phyloP scores from a whole-genome alignment of 2,329 filamentous ascomycete species.

The Alternaria arborescens region DNA sequence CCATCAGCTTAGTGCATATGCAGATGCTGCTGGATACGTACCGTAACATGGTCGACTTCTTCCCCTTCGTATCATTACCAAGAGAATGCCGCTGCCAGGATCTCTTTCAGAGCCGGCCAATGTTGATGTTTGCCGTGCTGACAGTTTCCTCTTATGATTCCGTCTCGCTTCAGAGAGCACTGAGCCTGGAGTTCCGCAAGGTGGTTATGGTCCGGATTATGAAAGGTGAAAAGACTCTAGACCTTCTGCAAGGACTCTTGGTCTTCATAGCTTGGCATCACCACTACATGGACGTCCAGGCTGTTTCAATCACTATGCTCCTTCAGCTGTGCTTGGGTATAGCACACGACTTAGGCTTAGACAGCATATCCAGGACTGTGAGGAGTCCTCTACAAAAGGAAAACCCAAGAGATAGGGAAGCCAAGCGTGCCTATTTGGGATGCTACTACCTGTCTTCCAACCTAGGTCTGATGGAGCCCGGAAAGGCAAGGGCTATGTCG shows the following conservation, averaged over 20 bases:
- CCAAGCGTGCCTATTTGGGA: conserved; percentile 47
- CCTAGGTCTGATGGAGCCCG: conserved; percentile 36
- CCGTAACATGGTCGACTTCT: conserved; percentile 44
- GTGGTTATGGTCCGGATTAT: conserved; percentile 46
- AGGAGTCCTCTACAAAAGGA: conserved; percentile 33
- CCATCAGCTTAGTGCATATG: conserved; percentile 48
- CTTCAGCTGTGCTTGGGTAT: conserved; percentile 47
- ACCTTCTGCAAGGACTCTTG: conserved; percentile 44
- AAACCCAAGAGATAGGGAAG: conserved; percentile 38
- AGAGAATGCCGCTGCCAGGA: conserved; percentile 39
- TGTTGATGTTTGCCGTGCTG: conserved; percentile 47
- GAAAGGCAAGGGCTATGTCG: conserved; percentile 34
- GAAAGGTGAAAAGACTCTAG: conserved; percentile 48
- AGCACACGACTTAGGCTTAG: conserved; percentile 42
- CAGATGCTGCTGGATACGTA: conserved; percentile 45
- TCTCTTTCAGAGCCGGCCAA: conserved; percentile 42
- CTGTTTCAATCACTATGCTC: conserved; percentile 46
- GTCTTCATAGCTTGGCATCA: conserved; percentile 51
- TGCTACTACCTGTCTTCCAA: conserved; percentile 47
- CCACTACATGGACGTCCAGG: conserved; percentile 48
- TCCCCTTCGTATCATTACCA: conserved; percentile 46
- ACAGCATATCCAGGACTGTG: conserved; percentile 31
- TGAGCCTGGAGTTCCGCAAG: conserved; percentile 50
- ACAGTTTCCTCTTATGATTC: conserved; percentile 47
- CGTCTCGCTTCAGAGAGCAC: conserved; percentile 35